Conservation (phyloP, 192 early-diverging fungal genomes). For the Coemansia guatemalensis region DNA sequence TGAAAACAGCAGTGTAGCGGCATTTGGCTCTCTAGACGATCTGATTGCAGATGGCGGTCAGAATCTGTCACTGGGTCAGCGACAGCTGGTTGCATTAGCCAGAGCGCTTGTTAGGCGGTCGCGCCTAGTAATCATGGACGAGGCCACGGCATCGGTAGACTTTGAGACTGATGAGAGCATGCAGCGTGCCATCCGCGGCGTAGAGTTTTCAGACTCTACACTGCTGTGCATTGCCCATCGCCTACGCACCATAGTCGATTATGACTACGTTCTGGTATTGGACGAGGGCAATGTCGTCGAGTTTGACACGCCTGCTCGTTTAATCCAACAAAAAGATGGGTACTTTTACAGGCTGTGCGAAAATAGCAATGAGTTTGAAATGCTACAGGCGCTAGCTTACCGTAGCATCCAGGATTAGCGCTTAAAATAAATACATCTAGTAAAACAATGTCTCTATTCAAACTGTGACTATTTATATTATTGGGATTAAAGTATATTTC, state of each 20-base stretch:
- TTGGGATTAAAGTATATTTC: too few species aligned
- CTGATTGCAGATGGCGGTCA: slow-evolving; percentile 63
- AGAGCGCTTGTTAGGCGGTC: slow-evolving; percentile 69
- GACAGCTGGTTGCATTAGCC: slow-evolving; percentile 73
- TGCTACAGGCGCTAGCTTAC: slow-evolving; percentile 10
- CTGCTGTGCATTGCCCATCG: slow-evolving; percentile 90
- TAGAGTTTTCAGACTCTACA: slow-evolving; percentile 65
- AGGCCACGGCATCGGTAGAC: slow-evolving; percentile 87
- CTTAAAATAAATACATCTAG: neutral
- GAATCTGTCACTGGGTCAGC: slow-evolving; percentile 76
- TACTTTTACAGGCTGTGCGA: slow-evolving; percentile 74
- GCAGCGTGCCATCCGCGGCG: slow-evolving; percentile 78
- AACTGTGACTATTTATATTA: too few species aligned
- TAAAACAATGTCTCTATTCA: too few species aligned
- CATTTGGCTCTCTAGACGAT: slow-evolving; percentile 14
- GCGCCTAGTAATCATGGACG: slow-evolving; percentile 74
- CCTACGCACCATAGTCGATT: slow-evolving; percentile 77
- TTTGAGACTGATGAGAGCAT: slow-evolving; percentile 80
- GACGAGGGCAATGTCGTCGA: slow-evolving; percentile 76
- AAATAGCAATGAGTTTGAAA: slow-evolving; percentile 72
- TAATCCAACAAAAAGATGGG: slow-evolving; percentile 58
- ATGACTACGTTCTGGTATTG: slow-evolving; percentile 80
- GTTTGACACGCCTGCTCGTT: slow-evolving; percentile 68
- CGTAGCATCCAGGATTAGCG: neutral
- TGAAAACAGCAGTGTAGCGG: neutral